Percentiles rank a stretch among this genome's conserved stretches.
These are phyloP conservation scores for Venturia oleaginea DNA, from an alignment of 2,329 filamentous ascomycete species.

Conservation along the genomic window DNA sequence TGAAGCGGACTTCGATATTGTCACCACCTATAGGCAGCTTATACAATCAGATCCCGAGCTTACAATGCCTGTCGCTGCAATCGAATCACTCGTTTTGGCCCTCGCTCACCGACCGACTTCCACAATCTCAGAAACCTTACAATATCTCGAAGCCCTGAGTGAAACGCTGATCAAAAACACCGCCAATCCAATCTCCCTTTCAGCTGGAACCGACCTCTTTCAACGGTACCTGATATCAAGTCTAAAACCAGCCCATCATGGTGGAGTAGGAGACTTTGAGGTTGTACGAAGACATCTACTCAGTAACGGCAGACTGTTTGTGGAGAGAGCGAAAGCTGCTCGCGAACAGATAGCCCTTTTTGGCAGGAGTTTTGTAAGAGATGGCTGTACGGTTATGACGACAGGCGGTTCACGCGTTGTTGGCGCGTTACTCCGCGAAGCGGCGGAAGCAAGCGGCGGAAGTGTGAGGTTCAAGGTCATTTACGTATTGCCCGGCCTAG, in stretches of 20 bases:
- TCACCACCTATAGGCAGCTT: conserved; percentile 55
- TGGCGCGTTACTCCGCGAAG: conserved; percentile 63
- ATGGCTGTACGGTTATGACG: conserved; percentile 76
- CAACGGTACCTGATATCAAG: conserved; percentile 83
- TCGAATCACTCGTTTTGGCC: conserved; percentile 80
- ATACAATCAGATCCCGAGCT: conserved; percentile 66
- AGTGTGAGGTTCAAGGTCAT: conserved; percentile 73
- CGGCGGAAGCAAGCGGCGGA: conserved; percentile 54
- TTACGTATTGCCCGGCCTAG: conserved; percentile 43
- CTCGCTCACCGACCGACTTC: conserved; percentile 70
- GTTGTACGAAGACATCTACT: conserved; percentile 75
- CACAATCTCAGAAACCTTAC: conserved; percentile 90
- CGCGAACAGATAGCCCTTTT: conserved; percentile 73
- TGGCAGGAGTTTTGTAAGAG: conserved; percentile 67
- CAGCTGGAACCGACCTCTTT: conserved; percentile 91
- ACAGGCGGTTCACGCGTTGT: conserved; percentile 84
- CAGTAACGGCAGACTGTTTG: conserved; percentile 78
- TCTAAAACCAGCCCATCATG: conserved; percentile 38
- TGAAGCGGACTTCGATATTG: conserved; percentile 41
- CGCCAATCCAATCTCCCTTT: conserved; percentile 82
- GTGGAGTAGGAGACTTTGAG: conserved; percentile 63
- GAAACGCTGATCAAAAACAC: conserved; percentile 67
- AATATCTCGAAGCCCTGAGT: conserved; percentile 70
- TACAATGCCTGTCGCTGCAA: conserved; percentile 92
- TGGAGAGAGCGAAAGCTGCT: conserved; percentile 74